Evolutionary conservation across 306 rosid species (phyloP).

Genomic region (Ziziphus jujuba): DNA sequence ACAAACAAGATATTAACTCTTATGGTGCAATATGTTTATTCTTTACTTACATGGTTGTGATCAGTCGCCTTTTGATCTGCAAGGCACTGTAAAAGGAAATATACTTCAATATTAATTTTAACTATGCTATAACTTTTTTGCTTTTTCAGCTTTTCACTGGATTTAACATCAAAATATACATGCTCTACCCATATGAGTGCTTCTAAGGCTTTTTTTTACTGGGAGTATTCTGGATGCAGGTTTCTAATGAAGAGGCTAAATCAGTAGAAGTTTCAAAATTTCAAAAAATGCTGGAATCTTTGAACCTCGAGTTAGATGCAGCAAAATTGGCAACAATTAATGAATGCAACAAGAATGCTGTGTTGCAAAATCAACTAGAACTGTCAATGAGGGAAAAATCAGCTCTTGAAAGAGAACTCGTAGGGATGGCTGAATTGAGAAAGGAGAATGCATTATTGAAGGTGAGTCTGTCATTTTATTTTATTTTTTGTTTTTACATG

Average conservation of each 20-base stretch:
- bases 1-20: too few relatives aligned
- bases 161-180: conserved; percentile 1
- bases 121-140: not conserved
- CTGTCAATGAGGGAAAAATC: conserved; percentile 71
- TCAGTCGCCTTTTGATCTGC: too few relatives aligned
- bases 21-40: too few relatives aligned
- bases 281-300: conserved; percentile 70
- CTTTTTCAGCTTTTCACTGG: not conserved
- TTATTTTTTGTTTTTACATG: not conserved
- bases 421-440: conserved; percentile 60
- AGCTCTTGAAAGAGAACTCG: conserved; percentile 73
- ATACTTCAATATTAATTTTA: not conserved
- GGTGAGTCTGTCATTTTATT: conserved; percentile 39
- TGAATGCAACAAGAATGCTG: conserved; percentile 92
- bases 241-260: conserved; percentile 88
- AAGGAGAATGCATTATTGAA: conserved; percentile 73
- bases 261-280: conserved; percentile 63
- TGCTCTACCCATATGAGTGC: conserved; percentile 8
- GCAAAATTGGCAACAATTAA: conserved; percentile 83
- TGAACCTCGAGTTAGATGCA: conserved; percentile 82
- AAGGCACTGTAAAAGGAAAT: too few relatives aligned
- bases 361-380: conserved; percentile 83
- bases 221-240: conserved; percentile 50
- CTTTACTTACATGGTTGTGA: too few relatives aligned
- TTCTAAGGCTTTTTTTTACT: conserved; percentile 20